Conservation (phyloP, 1,139 yeast species). For the Schwanniomyces etchellsii region DNA sequence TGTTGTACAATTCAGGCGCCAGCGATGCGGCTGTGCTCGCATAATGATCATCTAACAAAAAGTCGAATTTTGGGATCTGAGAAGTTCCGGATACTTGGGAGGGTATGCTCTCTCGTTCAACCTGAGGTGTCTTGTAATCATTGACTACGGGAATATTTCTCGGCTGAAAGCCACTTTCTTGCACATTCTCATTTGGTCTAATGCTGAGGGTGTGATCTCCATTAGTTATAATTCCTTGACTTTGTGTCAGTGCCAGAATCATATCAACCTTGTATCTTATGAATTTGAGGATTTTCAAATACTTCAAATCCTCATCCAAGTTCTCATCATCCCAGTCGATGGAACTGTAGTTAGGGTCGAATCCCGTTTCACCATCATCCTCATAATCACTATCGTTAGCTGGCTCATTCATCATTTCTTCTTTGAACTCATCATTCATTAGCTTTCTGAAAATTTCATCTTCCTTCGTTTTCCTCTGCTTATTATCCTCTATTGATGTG, state of each 20-base stretch:
- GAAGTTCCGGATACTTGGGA: too few species aligned
- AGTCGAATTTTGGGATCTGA: conserved; percentile 25
- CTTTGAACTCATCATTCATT: conserved; percentile 36
- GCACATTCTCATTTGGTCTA: not conserved
- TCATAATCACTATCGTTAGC: conserved; percentile 24
- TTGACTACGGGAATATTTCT: not conserved
- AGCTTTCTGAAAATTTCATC: conserved; percentile 35
- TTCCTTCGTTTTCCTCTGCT: conserved; percentile 18
- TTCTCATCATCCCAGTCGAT: conserved; percentile 50
- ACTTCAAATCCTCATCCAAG: conserved; percentile 45
- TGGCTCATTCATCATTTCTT: conserved; percentile 33
- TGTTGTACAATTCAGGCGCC: conserved; percentile 4
- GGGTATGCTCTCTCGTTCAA: too few species aligned
- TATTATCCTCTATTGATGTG: conserved; percentile 13
- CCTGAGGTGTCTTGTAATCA: conserved; percentile 19
- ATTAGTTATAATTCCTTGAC: too few species aligned
- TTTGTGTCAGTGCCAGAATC: not conserved
- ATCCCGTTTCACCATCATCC: conserved; percentile 24
- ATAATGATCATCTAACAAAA: conserved; percentile 21
- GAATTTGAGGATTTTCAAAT: conserved; percentile 37
- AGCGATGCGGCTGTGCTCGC: conserved; percentile 13
- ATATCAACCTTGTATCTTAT: conserved; percentile 33
- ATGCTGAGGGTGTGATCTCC: too few species aligned
- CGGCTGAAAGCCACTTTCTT: not conserved
- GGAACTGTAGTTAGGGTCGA: conserved; percentile 13